Base-by-base conservation (phyloP, 2,329 filamentous ascomycete species). In the Monosporascus ibericus region DNA sequence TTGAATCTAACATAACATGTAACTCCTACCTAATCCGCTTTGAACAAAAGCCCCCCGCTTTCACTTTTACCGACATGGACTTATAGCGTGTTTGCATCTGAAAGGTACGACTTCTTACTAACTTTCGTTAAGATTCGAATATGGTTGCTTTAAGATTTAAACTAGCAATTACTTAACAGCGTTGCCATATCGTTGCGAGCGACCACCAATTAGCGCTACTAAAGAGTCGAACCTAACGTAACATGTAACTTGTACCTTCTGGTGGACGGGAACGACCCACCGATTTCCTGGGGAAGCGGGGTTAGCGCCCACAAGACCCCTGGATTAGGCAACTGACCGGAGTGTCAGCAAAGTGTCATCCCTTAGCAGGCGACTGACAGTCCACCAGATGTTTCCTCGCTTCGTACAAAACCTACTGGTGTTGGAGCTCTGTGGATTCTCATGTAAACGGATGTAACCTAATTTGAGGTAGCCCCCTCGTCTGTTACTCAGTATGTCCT, bases 241-340 rank as follows among this genome's bases (percentile, higher is more conserved):
- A 40, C 38, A 18, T 8, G 18, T n/a, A 9, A 40, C 38, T 40
- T 17, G 3, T 27, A 11, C 30, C 11, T 5, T 34, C 20, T 46
- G 24, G 42, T 11, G 24, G n/a, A 18, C n/a, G 42, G 14, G 5
- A n/a, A 25, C 24, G 53, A 51, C 49, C 54, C 54, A 53, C 54
- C 39, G 20, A 34, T 38, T 39, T 44, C 51, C 55, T 52, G 55
- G 55, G 55, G 53, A 58, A 55, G 53, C 53, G 55, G 55, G 55
- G 55, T 55, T 58, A 55, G 51, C 49, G 49, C 38, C 47, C 18
- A 49, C 34, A 44, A 52, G 39, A 51, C 30, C 27, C 47, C 39
- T 36, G 27, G 25, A 37, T 49, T 38, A 37, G 20, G 18, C 18
- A 49, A 37, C 36, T 44, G 37, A 46, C 24, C n/a, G n/a, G n/a